These are phyloP conservation scores for Dendrobium chrysotoxum DNA, from an alignment of 106 monocot genomes.

Conservation along the genomic window DNA sequence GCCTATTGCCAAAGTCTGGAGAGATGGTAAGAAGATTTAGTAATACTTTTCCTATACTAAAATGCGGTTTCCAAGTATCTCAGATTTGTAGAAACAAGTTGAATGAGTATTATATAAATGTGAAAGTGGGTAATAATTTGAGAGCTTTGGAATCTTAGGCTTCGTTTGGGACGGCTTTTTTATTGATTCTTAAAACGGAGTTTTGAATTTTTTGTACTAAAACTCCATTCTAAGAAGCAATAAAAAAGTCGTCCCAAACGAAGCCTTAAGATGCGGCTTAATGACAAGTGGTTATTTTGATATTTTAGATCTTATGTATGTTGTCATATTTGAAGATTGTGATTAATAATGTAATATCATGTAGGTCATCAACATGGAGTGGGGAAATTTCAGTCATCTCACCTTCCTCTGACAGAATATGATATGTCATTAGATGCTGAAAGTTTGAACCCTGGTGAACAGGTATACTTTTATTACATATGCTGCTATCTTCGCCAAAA, in stretches of 20 bases:
- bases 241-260: too few relatives aligned
- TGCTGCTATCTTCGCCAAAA: not conserved
- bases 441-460: constrained; percentile 41
- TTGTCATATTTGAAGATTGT: not conserved
- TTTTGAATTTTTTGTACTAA: too few relatives aligned
- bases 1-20: constrained; percentile 16
- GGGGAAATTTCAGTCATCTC: constrained; percentile 46
- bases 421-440: constrained; percentile 35
- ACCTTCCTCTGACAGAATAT: constrained; percentile 41
- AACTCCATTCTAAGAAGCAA: too few relatives aligned
- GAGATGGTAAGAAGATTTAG: constrained; percentile 26
- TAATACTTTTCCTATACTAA: not conserved
- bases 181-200: too few relatives aligned
- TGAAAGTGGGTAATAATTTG: not conserved
- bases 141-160: not conserved
- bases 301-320: not conserved
- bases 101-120: not conserved
- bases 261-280: not conserved
- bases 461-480: constrained; percentile 16
- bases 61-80: not conserved
- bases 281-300: not conserved
- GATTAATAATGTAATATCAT: constrained; percentile 1
- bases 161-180: too few relatives aligned
- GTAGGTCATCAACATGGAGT: constrained; percentile 51
- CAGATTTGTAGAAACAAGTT: not conserved